Evolutionary conservation across 495 filamentous ascomycete species (phyloP).

Genomic region (Penicillium ucsense): DNA sequence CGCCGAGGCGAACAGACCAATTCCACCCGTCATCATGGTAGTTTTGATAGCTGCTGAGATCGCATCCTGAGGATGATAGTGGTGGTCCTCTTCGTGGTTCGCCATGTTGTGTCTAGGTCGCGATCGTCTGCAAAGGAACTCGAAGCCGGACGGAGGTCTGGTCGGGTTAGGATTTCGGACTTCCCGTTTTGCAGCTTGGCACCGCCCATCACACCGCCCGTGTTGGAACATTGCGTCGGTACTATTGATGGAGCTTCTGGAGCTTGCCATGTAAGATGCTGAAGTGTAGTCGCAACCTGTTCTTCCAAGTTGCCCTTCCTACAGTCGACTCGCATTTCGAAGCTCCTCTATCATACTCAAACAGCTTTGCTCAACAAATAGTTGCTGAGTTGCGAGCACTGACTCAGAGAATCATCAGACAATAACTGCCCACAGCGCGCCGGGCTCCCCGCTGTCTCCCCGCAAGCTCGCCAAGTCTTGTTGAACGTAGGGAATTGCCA

Average conservation of each 20-base stretch:
- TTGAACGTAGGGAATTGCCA: no score
- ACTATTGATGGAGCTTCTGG: no score
- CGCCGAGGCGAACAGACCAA: conserved; percentile 63
- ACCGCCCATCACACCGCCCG: conserved; percentile 17
- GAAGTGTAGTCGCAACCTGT: no score
- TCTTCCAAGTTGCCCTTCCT: no score
- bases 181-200: conserved; percentile 17
- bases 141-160: conserved; percentile 13
- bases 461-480: conserved; percentile 1
- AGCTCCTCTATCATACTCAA: no score
- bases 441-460: conserved; percentile 23
- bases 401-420: no score
- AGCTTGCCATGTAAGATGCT: no score
- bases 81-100: conserved; percentile 37
- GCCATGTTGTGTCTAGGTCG: conserved; percentile 36
- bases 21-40: conserved; percentile 51
- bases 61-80: conserved; percentile 73
- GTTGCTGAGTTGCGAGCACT: no score
- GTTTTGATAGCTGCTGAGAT: conserved; percentile 54
- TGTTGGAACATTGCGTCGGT: no score
- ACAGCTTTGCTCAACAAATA: no score
- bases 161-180: conserved; percentile 24
- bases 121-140: conserved; percentile 13
- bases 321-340: no score
- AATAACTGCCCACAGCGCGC: conserved; percentile 10